Percentiles rank a stretch among this genome's conserved stretches.
These are phyloP conservation scores for Phaeotremella fagi DNA, from an alignment of 768 basidiomycete species.

Conservation along the genomic window DNA sequence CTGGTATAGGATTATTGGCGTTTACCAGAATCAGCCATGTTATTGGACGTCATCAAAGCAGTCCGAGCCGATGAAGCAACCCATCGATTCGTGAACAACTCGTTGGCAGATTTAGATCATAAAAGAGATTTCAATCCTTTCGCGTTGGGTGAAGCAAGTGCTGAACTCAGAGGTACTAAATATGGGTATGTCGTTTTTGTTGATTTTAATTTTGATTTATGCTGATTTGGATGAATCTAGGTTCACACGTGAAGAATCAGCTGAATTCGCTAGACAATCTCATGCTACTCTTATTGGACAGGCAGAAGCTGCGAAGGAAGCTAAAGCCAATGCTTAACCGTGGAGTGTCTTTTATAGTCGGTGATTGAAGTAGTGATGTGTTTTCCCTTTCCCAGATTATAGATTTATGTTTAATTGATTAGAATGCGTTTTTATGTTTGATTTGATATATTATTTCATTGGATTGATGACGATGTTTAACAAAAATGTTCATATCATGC, in stretches of 20 bases:
- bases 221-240: slow-evolving; percentile 15
- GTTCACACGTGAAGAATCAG: slow-evolving; percentile 48
- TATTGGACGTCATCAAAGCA: slow-evolving; percentile 84
- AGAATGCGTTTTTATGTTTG: too few species aligned
- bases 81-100: slow-evolving; percentile 91
- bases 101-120: slow-evolving; percentile 76
- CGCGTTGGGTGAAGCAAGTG: slow-evolving; percentile 77
- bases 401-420: too few species aligned
- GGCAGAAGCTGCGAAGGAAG: slow-evolving; percentile 1
- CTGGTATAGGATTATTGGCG: slow-evolving; percentile 69
- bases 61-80: slow-evolving; percentile 90
- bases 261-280: slow-evolving; percentile 43
- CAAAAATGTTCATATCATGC: too few species aligned
- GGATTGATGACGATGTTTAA: too few species aligned
- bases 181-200: slow-evolving; percentile 57
- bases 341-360: neutral
- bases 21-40: slow-evolving; percentile 30
- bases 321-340: neutral
- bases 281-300: slow-evolving; percentile 24
- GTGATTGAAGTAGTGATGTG: too few species aligned
- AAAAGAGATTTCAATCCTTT: slow-evolving; percentile 69
- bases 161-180: slow-evolving; percentile 71
- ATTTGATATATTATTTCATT: too few species aligned
- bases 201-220: neutral
- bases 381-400: too few species aligned